phyloP scores from a whole-genome alignment of 352 stramenopile species.

The Phytophthora boehmeriae region DNA sequence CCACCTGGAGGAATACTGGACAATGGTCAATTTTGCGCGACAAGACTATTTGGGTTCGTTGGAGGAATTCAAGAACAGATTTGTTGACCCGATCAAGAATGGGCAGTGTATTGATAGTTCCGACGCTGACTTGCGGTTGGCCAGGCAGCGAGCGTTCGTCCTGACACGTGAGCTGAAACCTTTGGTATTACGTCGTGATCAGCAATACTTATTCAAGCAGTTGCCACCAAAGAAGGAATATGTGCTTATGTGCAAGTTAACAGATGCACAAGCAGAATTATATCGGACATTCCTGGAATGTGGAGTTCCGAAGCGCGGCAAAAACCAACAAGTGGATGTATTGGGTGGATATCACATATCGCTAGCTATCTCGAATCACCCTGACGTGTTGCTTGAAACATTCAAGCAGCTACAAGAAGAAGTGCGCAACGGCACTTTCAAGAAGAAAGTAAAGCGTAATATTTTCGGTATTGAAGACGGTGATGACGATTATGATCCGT shows the following conservation, averaged over 20 bases:
- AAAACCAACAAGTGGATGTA: slow-evolving; percentile 65
- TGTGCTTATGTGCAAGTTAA: slow-evolving; percentile 86
- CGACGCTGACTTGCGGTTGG: slow-evolving; percentile 67
- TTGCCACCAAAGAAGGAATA: slow-evolving; percentile 90
- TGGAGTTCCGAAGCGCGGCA: slow-evolving; percentile 66
- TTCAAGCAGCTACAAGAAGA: slow-evolving; percentile 70
- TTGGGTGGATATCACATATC: slow-evolving; percentile 88
- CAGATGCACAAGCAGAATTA: slow-evolving; percentile 69
- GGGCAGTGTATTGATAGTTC: slow-evolving; percentile 84
- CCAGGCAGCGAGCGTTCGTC: slow-evolving; percentile 76
- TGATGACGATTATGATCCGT: slow-evolving; percentile 58
- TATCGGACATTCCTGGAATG: slow-evolving; percentile 73
- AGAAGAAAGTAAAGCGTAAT: slow-evolving; percentile 31
- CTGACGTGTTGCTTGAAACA: slow-evolving; percentile 79
- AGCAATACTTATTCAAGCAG: slow-evolving; percentile 84
- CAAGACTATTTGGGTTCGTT: slow-evolving; percentile 80
- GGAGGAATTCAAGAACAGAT: slow-evolving; percentile 91
- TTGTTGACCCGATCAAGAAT: slow-evolving; percentile 91
- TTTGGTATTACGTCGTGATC: slow-evolving; percentile 85
- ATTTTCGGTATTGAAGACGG: slow-evolving; percentile 57
- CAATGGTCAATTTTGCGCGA: slow-evolving; percentile 91
- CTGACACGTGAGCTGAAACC: slow-evolving; percentile 83
- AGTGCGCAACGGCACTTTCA: slow-evolving; percentile 40
- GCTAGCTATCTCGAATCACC: slow-evolving; percentile 89
- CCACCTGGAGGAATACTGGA: slow-evolving; percentile 94